Evolutionary conservation across 805 yeast genomes (phyloP).

Genomic region (Saturnispora sekii): DNA sequence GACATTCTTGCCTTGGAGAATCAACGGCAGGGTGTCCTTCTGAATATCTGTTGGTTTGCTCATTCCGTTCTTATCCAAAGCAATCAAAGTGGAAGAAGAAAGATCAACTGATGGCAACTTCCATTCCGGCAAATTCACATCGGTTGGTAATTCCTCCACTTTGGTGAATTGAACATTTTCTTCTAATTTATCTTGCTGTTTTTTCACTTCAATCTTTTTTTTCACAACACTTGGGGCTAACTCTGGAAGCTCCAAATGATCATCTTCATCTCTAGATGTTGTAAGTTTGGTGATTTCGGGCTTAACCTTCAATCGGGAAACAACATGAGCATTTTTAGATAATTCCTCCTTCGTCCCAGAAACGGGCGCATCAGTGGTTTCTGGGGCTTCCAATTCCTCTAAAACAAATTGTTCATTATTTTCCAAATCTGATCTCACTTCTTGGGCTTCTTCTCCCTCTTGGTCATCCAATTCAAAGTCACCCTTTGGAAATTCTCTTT

Average conservation of each 20-base stretch:
- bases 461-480: conserved; percentile 17
- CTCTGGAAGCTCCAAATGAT: conserved; percentile 12
- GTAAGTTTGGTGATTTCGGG: conserved; percentile 7
- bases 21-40: conserved; percentile 60
- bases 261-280: conserved; percentile 11
- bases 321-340: conserved; percentile 5
- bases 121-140: conserved; percentile 57
- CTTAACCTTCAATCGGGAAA: conserved; percentile 8
- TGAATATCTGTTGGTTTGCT: conserved; percentile 79
- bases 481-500: conserved; percentile 18
- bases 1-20: conserved; percentile 65
- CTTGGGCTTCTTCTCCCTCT: conserved; percentile 13
- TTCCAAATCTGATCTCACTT: conserved; percentile 16
- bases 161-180: conserved; percentile 13
- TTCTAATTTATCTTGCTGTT: conserved; percentile 3
- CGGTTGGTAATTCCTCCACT: conserved; percentile 18
- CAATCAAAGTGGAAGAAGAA: conserved; percentile 50
- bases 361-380: conserved; percentile 7
- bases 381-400: conserved; percentile 8
- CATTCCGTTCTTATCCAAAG: conserved; percentile 51
- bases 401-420: conserved; percentile 8
- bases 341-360: conserved; percentile 6
- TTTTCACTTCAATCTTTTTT: conserved; percentile 8
- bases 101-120: conserved; percentile 29
- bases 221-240: conserved; percentile 6